Evolutionary conservation across 345 rosid genomes (phyloP), one percentile per base, ranked within the genome.

Genomic region (Hibiscus mutabilis): DNA sequence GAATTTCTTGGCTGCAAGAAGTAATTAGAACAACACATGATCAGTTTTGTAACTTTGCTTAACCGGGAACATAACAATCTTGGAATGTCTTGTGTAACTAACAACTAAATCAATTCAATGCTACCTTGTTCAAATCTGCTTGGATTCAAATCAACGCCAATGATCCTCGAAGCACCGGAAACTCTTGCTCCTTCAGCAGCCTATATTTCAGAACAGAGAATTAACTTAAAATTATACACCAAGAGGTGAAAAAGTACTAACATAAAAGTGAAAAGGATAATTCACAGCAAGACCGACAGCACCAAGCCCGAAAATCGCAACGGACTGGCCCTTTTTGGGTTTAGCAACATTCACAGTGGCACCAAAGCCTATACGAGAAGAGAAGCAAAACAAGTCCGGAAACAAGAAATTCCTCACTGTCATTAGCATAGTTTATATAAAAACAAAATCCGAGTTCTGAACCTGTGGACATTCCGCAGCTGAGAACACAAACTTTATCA

Each of bases 161-260:
- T 88, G 68, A 91, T 78, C 84, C 90, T 84, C 2, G 81, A 77
- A 67, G 94, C 93, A 59, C 90, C 93, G 12, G 82, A 63, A 0
- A 91, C 44, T 52, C 94, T 83, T 60, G 97, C 97, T 14, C 96
- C 97, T 80, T 91, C 97, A 14, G 87, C 89, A 81, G 97, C 96
- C 88, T 86, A 55, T 22, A 59, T 44, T 27, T 68, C 6, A 19
- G 58, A 19, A 53, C 25, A 53, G 58, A 19, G 58, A 19, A 53
- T 53, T 18, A 53, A 47, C n/a, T 13, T 47, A 47, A 2, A 46
- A 46, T 6, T 37, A 37, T 18, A 47, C 52, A 19, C 24, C 58
- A 53, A 53, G 58, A 3, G 11, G 58, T 0, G 21, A 2, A 19
- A 53, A 53, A 19, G 11, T 1, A 6, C 40, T 5, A 19, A 6